Base-by-base conservation (phyloP, 2,329 filamentous ascomycete species). In the Xylaria sp. region DNA sequence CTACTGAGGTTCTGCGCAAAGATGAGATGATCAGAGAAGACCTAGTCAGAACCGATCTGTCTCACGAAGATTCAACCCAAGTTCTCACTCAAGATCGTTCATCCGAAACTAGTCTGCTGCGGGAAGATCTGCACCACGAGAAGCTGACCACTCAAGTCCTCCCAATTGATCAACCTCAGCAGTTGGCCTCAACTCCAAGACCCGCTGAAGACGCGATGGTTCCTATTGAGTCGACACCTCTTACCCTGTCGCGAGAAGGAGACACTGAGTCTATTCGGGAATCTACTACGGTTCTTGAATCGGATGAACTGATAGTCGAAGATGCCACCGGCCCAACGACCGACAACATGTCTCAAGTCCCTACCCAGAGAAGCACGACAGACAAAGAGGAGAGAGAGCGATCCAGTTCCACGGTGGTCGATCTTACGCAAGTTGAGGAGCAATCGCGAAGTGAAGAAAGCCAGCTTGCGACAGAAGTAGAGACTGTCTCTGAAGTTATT, bases 381-480 rank as follows among this genome's bases (percentile, higher is more conserved):
- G 73, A 72, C 61, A 74, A 72, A 58, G 71, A 72, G 59, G 72
- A 69, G 57, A 74, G 72, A 60, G 62, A 59, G 54, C 55, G 23
- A 60, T 13, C 19, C 52, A 66, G 58, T 16, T 59, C n/a, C 23
- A 52, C 8, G 16, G 63, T 63, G 13, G 54, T 16, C 2, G 63
- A 63, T 8, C 37, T 49, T 51, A 54, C 16, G 16, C 54, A 49
- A 11, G 47, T 48, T 16, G 60, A 59, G n/a, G 59, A 66, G 49
- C 34, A 54, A 52, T 56, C 58, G 54, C 42, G 58, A 4, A 18
- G 11, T 35, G 60, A 62, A 59, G 52, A 44, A 19, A 66, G 66
- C 50, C 58, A 49, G 9, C 37, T 18, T 16, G 52, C 59, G 13
- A 46, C 49, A 18, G 23, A 18, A 42, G 35, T 23, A 42, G 49